Conservation (phyloP, 371 early-diverging fungal species). For the Circinella minor region DNA sequence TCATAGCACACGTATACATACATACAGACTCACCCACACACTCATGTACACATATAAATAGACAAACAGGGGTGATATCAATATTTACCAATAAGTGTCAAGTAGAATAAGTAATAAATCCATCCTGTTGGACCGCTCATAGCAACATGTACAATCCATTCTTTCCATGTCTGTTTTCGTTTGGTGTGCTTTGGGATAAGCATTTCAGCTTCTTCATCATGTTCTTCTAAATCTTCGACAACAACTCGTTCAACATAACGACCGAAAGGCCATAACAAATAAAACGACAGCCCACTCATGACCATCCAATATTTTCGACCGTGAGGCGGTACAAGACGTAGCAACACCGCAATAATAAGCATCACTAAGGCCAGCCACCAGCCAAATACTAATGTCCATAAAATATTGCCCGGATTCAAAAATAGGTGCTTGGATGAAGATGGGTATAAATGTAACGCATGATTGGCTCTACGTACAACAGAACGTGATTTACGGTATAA, state of each 20-base stretch:
- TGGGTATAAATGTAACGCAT: slow-evolving; percentile 82
- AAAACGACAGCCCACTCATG: slow-evolving; percentile 67
- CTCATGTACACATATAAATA: too few relatives aligned
- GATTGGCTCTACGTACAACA: slow-evolving; percentile 77
- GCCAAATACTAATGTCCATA: slow-evolving; percentile 88
- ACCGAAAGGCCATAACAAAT: slow-evolving; percentile 94
- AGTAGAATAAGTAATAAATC: slow-evolving; percentile 61
- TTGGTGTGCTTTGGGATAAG: slow-evolving; percentile 16
- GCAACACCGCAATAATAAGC: slow-evolving; percentile 51
- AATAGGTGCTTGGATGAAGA: slow-evolving; percentile 62
- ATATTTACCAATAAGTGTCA: slow-evolving; percentile 47
- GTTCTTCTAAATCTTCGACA: slow-evolving; percentile 5
- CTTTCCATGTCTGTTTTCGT: slow-evolving; percentile 12
- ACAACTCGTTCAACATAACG: slow-evolving; percentile 75
- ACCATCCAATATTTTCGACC: slow-evolving; percentile 63
- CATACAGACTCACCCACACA: background rate
- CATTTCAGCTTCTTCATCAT: slow-evolving; percentile 38
- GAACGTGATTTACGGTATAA: slow-evolving; percentile 94
- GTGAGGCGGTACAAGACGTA: slow-evolving; percentile 52
- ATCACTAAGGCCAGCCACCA: slow-evolving; percentile 85
- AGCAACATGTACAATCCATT: slow-evolving; percentile 13
- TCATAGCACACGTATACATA: background rate
- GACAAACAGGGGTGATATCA: too few relatives aligned
- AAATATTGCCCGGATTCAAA: slow-evolving; percentile 80
- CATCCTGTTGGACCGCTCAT: slow-evolving; percentile 61